Conservation (phyloP, 306 rosid species). For the Quercus suber region DNA sequence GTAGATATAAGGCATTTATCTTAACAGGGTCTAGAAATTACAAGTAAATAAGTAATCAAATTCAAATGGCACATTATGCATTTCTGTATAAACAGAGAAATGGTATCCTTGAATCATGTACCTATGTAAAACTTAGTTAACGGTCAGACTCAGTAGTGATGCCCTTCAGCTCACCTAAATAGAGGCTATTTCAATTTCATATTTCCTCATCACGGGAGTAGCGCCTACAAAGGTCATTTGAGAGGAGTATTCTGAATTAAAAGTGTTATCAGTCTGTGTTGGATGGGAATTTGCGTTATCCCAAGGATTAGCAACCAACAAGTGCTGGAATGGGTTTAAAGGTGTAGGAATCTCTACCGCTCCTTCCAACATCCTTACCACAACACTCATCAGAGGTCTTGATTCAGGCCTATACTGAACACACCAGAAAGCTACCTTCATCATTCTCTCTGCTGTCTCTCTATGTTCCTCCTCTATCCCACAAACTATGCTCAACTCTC, state of each 20-base stretch:
- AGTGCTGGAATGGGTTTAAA: constrained; percentile 38
- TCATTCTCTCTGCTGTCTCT: constrained; percentile 35
- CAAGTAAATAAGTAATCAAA: no score
- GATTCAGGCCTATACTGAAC: constrained; percentile 41
- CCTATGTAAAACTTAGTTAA: no score
- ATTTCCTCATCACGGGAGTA: constrained; percentile 23
- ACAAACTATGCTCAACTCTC: constrained; percentile 18
- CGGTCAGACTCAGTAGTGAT: no score
- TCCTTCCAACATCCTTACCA: constrained; percentile 61
- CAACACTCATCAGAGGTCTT: constrained; percentile 48
- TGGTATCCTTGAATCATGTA: no score
- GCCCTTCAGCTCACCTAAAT: not conserved
- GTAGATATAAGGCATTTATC: no score
- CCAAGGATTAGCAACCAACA: not conserved
- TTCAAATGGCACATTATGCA: no score
- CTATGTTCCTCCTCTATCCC: constrained; percentile 35
- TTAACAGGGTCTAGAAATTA: no score
- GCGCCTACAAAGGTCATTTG: not conserved
- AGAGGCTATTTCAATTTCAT: constrained; percentile 24
- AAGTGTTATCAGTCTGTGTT: not conserved
- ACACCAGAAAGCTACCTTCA: constrained; percentile 41
- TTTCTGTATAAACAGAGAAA: no score
- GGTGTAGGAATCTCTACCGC: constrained; percentile 33
- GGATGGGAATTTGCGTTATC: not conserved
- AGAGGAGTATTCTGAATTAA: not conserved